Base-by-base conservation (phyloP, 192 early-diverging fungal species). In the Phlyctochytrium planicorne region DNA sequence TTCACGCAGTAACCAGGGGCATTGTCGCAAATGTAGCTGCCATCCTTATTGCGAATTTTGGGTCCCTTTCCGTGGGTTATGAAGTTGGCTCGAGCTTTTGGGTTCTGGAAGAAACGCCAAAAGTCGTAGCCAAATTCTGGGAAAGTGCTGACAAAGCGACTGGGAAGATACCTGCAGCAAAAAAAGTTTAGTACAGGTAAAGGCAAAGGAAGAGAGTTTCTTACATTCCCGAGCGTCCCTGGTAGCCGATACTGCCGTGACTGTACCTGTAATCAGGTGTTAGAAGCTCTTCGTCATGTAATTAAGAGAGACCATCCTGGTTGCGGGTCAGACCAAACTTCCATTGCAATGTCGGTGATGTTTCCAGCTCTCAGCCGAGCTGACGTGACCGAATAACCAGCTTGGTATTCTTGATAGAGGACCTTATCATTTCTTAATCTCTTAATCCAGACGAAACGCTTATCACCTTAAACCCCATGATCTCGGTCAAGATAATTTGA, bases 81-180 rank as follows among this genome's bases (percentile, higher is more conserved):
- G 20, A 57, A 57, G 55, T 20, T 10, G 6, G 10, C 6, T 4
- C 16, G 4, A 3, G 70, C 64, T 17, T 57, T 59, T 10, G 56
- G 65, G 55, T 72, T 57, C 23, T 50, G n/a, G 29, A 72, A 52
- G 29, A 66, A 72, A 20, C 64, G 1, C 70, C 70, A 72, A 34
- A 72, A 72, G 33, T 72, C 70, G 23, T 30, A 52, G 10, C 35
- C 64, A 23, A 29, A 34, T 33, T 34, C 57, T 30, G 70, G 70
- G 36, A 60, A 72, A 16, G 40, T 2, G 12, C 52, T 30, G 25
- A 72, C 63, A 12, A 72, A 20, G 1, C 34, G 27, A 14, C 55
- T 61, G 2, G 70, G 70, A 10, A 72, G 36, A 36, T 71, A 71
- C n/a, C 62, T n/a, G n/a, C n/a, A n/a, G n/a, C n/a, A n/a, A n/a